Conservation (phyloP, 208 protist species). For the Wallacemonas sp. region DNA sequence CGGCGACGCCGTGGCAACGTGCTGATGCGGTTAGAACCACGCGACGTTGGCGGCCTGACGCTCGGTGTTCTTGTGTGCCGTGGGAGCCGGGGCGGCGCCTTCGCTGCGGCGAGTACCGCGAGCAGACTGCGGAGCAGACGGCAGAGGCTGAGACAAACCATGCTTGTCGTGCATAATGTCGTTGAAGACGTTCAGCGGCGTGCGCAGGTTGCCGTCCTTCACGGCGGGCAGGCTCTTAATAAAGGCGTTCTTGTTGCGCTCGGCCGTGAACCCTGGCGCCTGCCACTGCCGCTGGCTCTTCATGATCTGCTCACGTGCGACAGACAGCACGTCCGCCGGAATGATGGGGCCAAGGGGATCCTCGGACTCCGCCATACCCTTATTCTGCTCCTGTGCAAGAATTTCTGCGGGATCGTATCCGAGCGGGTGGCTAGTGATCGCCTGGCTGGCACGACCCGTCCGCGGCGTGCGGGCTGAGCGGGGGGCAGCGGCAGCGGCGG, state of each 20-base stretch:
- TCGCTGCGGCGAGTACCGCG: constrained; percentile 9
- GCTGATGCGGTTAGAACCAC: constrained; percentile 34
- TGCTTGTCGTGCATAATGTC: constrained; percentile 59
- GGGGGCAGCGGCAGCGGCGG: not conserved
- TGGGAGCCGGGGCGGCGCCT: not conserved
- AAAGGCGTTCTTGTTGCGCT: constrained; percentile 33
- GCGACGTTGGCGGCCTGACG: constrained; percentile 33
- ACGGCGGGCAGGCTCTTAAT: constrained; percentile 54
- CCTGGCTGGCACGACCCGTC: not conserved
- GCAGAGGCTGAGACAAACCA: constrained; percentile 37
- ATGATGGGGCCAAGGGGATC: constrained; percentile 66
- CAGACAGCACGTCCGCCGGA: constrained; percentile 46
- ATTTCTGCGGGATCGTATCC: constrained; percentile 18
- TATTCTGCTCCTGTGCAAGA: constrained; percentile 31
- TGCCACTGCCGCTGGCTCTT: constrained; percentile 38
- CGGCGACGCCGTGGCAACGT: not conserved
- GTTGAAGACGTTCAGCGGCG: constrained; percentile 75
- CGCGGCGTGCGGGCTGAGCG: constrained; percentile 10
- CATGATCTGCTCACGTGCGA: constrained; percentile 53
- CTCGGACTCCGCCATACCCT: constrained; percentile 57
- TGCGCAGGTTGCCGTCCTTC: constrained; percentile 65
- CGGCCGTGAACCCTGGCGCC: constrained; percentile 39
- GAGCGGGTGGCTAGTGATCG: constrained; percentile 6
- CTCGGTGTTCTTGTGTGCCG: constrained; percentile 11
- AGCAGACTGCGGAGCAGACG: constrained; percentile 3